phyloP scores from a whole-genome alignment of 192 early-diverging fungal genomes.

The Linnemannia exigua region DNA sequence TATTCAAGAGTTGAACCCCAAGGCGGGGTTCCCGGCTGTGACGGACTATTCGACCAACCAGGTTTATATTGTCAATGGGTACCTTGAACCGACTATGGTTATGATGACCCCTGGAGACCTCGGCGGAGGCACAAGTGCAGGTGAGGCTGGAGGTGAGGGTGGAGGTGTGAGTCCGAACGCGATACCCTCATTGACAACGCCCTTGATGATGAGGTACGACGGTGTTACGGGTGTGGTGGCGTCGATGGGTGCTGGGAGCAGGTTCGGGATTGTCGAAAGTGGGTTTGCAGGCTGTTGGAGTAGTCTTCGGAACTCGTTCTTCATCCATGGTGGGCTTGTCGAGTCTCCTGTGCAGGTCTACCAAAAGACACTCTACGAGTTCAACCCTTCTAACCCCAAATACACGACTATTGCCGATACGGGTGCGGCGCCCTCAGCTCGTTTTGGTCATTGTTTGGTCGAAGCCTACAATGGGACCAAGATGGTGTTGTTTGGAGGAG shows the following conservation, averaged over 20 bases:
- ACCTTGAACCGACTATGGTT: neutral
- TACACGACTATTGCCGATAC: neutral
- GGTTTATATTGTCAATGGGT: slow-evolving; percentile 13
- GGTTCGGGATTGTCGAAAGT: neutral
- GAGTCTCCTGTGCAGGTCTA: neutral
- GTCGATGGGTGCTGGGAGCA: neutral
- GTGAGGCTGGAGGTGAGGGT: no score
- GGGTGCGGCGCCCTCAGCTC: slow-evolving; percentile 1
- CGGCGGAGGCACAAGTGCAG: no score
- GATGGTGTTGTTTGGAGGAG: slow-evolving; percentile 37
- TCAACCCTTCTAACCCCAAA: neutral
- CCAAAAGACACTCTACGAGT: neutral
- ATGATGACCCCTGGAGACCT: no score
- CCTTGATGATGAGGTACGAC: neutral
- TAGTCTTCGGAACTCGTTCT: neutral
- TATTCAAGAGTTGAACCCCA: neutral
- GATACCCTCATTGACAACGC: neutral
- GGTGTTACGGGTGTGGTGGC: neutral
- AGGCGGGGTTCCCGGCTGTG: neutral
- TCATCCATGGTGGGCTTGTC: neutral
- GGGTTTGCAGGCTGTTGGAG: slow-evolving; percentile 11
- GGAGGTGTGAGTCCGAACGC: neutral
- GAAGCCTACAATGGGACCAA: slow-evolving; percentile 16
- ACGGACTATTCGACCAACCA: slow-evolving; percentile 12
- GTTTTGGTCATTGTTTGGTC: neutral